Evolutionary conservation across 2,329 filamentous ascomycete genomes (phyloP).

Genomic region (Geosmithia morbida): DNA sequence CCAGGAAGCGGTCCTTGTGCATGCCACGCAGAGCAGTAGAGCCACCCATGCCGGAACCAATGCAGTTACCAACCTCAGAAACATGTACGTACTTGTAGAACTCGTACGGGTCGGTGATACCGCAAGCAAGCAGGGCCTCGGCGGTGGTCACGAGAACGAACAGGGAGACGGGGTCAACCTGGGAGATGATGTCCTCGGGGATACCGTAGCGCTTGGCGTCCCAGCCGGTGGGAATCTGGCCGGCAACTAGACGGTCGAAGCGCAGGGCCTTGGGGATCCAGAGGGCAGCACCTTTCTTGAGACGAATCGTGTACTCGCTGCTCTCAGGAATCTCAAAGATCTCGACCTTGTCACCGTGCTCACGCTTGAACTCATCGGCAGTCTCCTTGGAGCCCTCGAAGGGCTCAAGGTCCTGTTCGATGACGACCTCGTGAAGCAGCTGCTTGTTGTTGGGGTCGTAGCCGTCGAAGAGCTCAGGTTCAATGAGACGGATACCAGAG

Average conservation of each 20-base stretch:
- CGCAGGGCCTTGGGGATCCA: constrained; percentile 94
- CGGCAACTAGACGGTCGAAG: constrained; percentile 94
- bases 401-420: constrained; percentile 91
- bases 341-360: constrained; percentile 96
- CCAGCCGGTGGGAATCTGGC: constrained; percentile 95
- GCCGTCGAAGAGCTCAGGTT: constrained; percentile 90
- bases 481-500: constrained; percentile 92
- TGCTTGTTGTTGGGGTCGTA: constrained; percentile 99
- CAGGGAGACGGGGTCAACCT: constrained; percentile 92
- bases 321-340: constrained; percentile 90
- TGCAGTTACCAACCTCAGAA: constrained; percentile 94
- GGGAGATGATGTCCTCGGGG: constrained; percentile 92
- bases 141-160: constrained; percentile 90
- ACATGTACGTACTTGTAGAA: constrained; percentile 99
- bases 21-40: constrained; percentile 84
- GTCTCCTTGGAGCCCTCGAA: constrained; percentile 97
- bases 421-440: constrained; percentile 91
- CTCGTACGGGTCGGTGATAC: constrained; percentile 97
- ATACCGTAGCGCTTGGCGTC: constrained; percentile 92
- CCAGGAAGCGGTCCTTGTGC: constrained; percentile 95
- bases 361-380: constrained; percentile 89
- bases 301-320: constrained; percentile 83
- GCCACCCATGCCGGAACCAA: constrained; percentile 97
- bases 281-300: constrained; percentile 90
- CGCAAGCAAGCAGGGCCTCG: constrained; percentile 78